Base-by-base conservation (phyloP, 495 filamentous ascomycete genomes). In the Podospora sp. region DNA sequence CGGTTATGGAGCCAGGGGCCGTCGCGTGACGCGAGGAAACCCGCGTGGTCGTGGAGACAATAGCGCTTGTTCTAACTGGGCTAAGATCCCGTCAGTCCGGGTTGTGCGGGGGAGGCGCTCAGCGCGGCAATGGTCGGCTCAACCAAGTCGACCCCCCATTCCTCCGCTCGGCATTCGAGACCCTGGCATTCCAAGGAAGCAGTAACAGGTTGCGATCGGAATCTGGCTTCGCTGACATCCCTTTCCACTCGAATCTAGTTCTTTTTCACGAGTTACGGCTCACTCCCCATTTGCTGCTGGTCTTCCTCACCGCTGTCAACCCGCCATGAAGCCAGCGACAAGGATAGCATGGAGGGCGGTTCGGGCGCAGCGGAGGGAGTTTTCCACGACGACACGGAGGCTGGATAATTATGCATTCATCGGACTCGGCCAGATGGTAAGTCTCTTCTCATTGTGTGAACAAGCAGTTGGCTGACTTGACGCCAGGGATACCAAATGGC, bases 351-450 rank as follows among this genome's bases (percentile, higher is more conserved):
- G 73, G 55, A 71, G 65, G 69, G 67, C 75, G 8, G 66, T 67
- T 36, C 66, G 55, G 65, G 69, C 66, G 50, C 79, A 79, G 68
- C 70, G 73, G 52, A 78, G 88, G 68, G 71, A 76, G 40, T 92
- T 92, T 69, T 88, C 89, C 26, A 81, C 78, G 0, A 84, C 86
- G 6, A 27, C 78, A 40, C 79, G 73, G 27, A 79, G 85, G 64
- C 78, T 87, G 71, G 87, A 88, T 67, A 88, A 85, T 70, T 94
- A 89, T 84, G 92, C 91, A 14, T 96, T 96, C 76, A 89, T 96
- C 69, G 92, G 92, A 3, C 79, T 96, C 27, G 92, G 92, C 8
- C 90, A 91, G 72, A 96, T 96, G 92, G 92, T 92, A 84, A 57
- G 87, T 71, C 18, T 12, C 20, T 12, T 12, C 21, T 55, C 12